phyloP scores from a whole-genome alignment of 2,329 filamentous ascomycete species.

The Lachnellula cervina region DNA sequence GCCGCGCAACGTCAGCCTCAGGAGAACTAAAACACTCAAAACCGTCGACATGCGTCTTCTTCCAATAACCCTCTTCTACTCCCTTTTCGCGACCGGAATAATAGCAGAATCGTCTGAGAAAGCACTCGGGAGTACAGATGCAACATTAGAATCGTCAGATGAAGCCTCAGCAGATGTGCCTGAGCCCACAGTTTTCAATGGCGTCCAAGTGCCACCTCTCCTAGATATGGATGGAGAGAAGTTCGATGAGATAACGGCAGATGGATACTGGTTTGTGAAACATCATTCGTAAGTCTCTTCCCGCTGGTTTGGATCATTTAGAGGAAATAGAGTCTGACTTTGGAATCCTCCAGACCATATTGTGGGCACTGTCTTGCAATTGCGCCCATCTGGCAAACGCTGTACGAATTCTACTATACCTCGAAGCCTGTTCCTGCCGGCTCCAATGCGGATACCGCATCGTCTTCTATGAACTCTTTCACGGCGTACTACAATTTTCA shows the following conservation, averaged over 20 bases:
- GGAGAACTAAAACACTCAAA: constrained; percentile 16
- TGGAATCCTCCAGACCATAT: constrained; percentile 23
- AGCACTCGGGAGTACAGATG: constrained; percentile 6
- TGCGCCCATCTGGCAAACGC: constrained; percentile 81
- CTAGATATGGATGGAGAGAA: constrained; percentile 42
- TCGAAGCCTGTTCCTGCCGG: constrained; percentile 58
- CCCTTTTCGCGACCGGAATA: constrained; percentile 24
- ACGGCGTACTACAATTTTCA: constrained; percentile 82
- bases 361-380: constrained; percentile 41
- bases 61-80: constrained; percentile 22
- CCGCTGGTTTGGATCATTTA: background rate
- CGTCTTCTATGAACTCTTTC: constrained; percentile 54
- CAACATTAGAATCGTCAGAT: constrained; percentile 20
- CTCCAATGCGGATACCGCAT: constrained; percentile 35
- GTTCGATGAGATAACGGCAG: constrained; percentile 33
- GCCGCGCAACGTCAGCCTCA: constrained; percentile 19
- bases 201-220: constrained; percentile 45
- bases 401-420: constrained; percentile 87
- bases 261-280: constrained; percentile 34
- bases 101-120: constrained; percentile 19
- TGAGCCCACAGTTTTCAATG: constrained; percentile 45
- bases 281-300: constrained; percentile 28
- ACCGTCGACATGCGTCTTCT: constrained; percentile 28
- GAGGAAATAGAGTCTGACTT: background rate
- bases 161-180: constrained; percentile 25